A percentile compares a stretch with the other conserved stretches of the same genome.
Conservation (phyloP, 164 flowering plant genomes). For the Piper longum region DNA sequence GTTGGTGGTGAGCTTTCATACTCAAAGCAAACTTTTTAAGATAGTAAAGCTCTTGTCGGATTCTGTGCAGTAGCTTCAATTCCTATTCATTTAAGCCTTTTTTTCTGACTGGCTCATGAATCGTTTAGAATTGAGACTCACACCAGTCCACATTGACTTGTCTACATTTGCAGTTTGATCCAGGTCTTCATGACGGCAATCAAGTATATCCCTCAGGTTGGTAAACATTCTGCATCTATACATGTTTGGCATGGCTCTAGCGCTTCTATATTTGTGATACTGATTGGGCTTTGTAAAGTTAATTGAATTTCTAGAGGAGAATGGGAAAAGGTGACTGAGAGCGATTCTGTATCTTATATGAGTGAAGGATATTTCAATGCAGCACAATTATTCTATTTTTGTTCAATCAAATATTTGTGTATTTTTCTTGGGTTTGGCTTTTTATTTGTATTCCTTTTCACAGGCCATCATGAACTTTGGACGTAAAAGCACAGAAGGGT, state of each 20-base stretch:
- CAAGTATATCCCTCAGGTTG: conserved; percentile 93
- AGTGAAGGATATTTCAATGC: too few species aligned
- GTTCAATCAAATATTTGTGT: neutral
- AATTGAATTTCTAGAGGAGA: too few species aligned
- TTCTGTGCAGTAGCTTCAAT: too few species aligned
- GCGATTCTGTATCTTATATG: too few species aligned
- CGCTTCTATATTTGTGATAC: too few species aligned
- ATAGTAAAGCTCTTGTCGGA: too few species aligned
- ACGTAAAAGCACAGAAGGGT: conserved; percentile 89
- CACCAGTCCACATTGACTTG: neutral
- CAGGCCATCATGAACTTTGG: conserved; percentile 73
- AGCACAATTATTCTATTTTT: neutral
- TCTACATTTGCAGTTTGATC: conserved; percentile 46
- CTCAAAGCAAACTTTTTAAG: too few species aligned
- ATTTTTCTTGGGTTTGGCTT: neutral
- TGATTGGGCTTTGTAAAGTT: too few species aligned
- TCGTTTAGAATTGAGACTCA: neutral
- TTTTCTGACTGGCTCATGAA: too few species aligned
- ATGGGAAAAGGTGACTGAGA: too few species aligned
- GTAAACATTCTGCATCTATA: neutral
- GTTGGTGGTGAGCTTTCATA: neutral
- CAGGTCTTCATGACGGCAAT: conserved; percentile 80
- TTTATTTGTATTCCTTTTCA: neutral
- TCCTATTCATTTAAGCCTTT: too few species aligned
- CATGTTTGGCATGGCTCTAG: neutral